A percentile compares a stretch with the other conserved stretches of the same genome.
Evolutionary conservation across 495 filamentous ascomycete species (phyloP).

Genomic region (Podospora pseudoanserina): DNA sequence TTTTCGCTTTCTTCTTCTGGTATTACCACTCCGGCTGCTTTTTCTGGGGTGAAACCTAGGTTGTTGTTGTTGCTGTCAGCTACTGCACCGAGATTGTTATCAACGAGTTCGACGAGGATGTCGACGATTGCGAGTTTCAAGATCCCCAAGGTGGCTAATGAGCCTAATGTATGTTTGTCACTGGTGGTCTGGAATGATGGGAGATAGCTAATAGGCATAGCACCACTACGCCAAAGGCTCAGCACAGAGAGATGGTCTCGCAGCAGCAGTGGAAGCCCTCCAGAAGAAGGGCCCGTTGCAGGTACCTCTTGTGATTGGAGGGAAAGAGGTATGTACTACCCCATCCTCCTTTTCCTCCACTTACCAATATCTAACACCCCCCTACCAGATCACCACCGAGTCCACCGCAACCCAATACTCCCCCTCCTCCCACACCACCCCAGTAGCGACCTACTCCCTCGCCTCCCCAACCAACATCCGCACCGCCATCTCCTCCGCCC

Average conservation of each 20-base stretch:
- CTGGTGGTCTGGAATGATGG: background rate
- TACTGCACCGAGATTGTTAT: constrained; percentile 1
- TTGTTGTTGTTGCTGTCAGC: background rate
- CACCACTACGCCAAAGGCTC: constrained; percentile 85
- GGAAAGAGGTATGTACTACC: constrained; percentile 58
- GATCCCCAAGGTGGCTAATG: constrained; percentile 81
- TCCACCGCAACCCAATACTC: constrained; percentile 60
- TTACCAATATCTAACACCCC: background rate
- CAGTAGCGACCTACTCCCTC: constrained; percentile 73
- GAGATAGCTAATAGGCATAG: constrained; percentile 45
- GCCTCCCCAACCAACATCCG: constrained; percentile 69
- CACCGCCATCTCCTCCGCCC: constrained; percentile 72
- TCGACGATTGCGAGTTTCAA: constrained; percentile 71
- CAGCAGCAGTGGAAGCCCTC: constrained; percentile 60
- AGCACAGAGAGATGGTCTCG: constrained; percentile 67
- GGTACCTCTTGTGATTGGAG: constrained; percentile 75
- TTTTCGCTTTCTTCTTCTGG: constrained; percentile 22
- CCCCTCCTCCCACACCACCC: constrained; percentile 67
- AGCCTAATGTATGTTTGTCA: constrained; percentile 73
- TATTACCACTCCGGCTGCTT: constrained; percentile 17
- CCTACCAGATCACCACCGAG: constrained; percentile 48
- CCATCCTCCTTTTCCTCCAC: background rate
- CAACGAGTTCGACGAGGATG: constrained; percentile 18
- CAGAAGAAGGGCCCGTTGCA: constrained; percentile 60
- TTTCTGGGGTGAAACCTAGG: constrained; percentile 22